Conservation (phyloP, 345 rosid genomes). For the Mercurialis annua region DNA sequence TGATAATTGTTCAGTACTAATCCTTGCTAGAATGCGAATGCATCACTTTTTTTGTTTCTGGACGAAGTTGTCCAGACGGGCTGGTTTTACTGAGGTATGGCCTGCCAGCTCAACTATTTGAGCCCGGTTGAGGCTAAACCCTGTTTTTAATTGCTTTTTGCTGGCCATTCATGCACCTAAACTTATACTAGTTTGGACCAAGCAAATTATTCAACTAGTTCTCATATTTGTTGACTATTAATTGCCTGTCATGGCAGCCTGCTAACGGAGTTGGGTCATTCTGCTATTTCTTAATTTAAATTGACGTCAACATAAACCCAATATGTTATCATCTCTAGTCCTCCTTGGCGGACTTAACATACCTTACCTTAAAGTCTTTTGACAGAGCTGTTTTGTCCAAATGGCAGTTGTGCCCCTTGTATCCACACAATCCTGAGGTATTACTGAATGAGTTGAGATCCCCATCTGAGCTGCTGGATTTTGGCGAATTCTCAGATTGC, state of each 20-base stretch:
- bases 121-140: background rate
- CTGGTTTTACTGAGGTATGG: background rate
- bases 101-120: background rate
- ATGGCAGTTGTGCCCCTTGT: slow-evolving; percentile 86
- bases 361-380: slow-evolving; percentile 4
- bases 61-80: background rate
- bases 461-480: slow-evolving; percentile 90
- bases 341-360: background rate
- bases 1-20: background rate
- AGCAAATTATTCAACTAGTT: background rate
- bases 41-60: background rate
- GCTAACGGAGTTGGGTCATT: background rate
- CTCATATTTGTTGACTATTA: background rate
- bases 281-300: background rate
- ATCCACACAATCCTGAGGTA: slow-evolving; percentile 98
- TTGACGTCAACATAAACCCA: background rate
- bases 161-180: background rate
- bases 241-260: background rate
- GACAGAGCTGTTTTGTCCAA: slow-evolving; percentile 15
- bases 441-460: slow-evolving; percentile 90
- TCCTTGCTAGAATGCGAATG: background rate
- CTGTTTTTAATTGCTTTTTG: background rate
- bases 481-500: slow-evolving; percentile 98
- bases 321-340: background rate
- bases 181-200: background rate